Evolutionary conservation across 2,329 filamentous ascomycete genomes (phyloP).

Genomic region (Aureobasidium vineae): DNA sequence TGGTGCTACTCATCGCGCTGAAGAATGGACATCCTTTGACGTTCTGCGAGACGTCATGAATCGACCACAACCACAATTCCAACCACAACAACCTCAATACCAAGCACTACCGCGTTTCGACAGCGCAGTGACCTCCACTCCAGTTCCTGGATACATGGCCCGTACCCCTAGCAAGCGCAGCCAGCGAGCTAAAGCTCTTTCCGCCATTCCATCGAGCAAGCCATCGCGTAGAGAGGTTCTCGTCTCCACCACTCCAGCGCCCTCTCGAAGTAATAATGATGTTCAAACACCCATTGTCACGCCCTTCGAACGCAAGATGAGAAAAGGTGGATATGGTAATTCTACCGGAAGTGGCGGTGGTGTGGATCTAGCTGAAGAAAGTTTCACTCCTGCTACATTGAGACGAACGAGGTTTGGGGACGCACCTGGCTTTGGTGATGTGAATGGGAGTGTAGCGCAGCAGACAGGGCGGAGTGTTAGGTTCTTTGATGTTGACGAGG

Average conservation of each 20-base stretch:
- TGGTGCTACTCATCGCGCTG: constrained; percentile 36
- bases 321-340: constrained; percentile 36
- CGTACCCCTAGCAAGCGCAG: constrained; percentile 49
- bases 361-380: constrained; percentile 24
- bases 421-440: constrained; percentile 28
- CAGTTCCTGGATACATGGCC: constrained; percentile 42
- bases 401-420: constrained; percentile 29
- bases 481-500: constrained; percentile 26
- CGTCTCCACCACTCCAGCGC: constrained; percentile 34
- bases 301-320: constrained; percentile 41
- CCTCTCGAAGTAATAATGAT: constrained; percentile 29
- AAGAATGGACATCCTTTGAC: constrained; percentile 44
- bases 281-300: constrained; percentile 40
- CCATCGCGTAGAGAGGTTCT: background rate
- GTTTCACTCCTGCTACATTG: constrained; percentile 25
- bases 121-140: constrained; percentile 21
- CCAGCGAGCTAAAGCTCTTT: constrained; percentile 37
- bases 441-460: constrained; percentile 27
- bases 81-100: background rate
- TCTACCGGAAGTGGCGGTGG: constrained; percentile 6
- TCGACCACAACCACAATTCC: background rate
- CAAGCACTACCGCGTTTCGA: background rate
- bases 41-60: constrained; percentile 26
- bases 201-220: background rate
- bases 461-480: constrained; percentile 33